Base-by-base conservation (phyloP, 2,329 filamentous ascomycete species). In the Didymella glomerata region DNA sequence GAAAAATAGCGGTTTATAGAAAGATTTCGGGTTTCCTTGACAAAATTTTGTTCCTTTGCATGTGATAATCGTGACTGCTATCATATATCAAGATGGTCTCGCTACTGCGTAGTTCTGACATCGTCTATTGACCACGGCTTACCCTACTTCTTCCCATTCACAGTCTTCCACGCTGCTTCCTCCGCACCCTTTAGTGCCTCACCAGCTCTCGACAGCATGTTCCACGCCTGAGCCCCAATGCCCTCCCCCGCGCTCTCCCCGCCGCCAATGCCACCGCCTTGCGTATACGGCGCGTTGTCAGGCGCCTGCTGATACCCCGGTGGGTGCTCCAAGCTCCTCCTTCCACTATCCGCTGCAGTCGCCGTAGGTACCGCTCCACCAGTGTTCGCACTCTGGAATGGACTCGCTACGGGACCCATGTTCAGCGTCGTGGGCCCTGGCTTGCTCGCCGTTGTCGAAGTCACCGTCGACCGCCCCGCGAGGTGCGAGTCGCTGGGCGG, bases 271-370 rank as follows among this genome's bases (percentile, higher is more conserved):
- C 75, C 62, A 75, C 71, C 79, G 61, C 81, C 80, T 30, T 74
- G 72, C 18, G 79, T 79, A 54, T 73, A 74, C 22, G 69, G 69
- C 20, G 69, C 65, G 52, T 76, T 79, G 74, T 64, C 77, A 28
- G 67, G 70, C 57, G 81, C 79, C 62, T 84, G 82, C 53, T 77
- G 68, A 67, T 84, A 84, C 13, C 81, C 80, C 0, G 81, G 78
- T 22, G 82, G 82, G 61, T 82, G 79, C 58, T 78, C 76, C 36
- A 78, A 62, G 61, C 65, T 73, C 36, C 38, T 68, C 62, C 61
- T 61, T 40, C 24, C 63, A 20, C 49, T 49, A 24, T 49, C 60
- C 5, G 18, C 25, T 11, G 56, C 58, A 5, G 30, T 53, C 28
- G 61, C 54, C 22, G 65, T 60, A 30, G 53, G 60, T 45, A 62